Base-by-base conservation (phyloP, 805 yeast genomes). In the Metschnikowia matae region DNA sequence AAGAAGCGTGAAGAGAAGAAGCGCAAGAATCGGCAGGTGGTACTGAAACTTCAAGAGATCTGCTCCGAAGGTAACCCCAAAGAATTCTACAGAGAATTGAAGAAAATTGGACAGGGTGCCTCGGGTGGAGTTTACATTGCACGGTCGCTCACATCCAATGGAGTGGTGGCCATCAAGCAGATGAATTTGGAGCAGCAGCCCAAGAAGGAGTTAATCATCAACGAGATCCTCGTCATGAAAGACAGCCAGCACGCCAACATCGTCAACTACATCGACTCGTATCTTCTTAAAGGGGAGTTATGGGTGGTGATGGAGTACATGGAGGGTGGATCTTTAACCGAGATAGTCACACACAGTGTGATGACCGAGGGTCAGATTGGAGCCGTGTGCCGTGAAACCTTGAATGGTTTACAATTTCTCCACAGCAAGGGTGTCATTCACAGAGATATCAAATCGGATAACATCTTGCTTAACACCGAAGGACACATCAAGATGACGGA, bases 281-380 rank as follows among this genome's bases (percentile, higher is more conserved):
- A 53, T 33, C 65, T 87, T 48, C 70, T 87, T 50, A 83, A 81
- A 52, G 88, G 87, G 41, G 90, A 86, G 58, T 74, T 94, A 49
- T 94, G 99, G 99, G 98, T 94, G 8, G 83, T 94, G 18, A 94
- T 94, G 99, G 99, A 94, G 69, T 94, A 89, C 65, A 94, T 94
- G 99, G 97, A 94, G 67, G 99, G 99, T 54, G 99, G 99, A 2
- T 85, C 96, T 0, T 75, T 94, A 58, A 92, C 99, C 0, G 99
- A 94, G 69, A 92, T 94, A 33, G 96, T 94, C 15, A 89, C 96
- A 0, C 91, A 91, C 65, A 82, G 83, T 64, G 85, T 85, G 47
- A 83, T 94, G 86, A 82, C 95, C 1, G 99, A 94, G 62, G 89
- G 87, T 13, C 98, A 94, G 68, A 94, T 94, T 64, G 96, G 96